Percentiles rank a stretch among this genome's conserved stretches.
These are phyloP conservation scores for Daldinia vernicosa DNA, from an alignment of 495 filamentous ascomycete genomes.

Conservation along the genomic window DNA sequence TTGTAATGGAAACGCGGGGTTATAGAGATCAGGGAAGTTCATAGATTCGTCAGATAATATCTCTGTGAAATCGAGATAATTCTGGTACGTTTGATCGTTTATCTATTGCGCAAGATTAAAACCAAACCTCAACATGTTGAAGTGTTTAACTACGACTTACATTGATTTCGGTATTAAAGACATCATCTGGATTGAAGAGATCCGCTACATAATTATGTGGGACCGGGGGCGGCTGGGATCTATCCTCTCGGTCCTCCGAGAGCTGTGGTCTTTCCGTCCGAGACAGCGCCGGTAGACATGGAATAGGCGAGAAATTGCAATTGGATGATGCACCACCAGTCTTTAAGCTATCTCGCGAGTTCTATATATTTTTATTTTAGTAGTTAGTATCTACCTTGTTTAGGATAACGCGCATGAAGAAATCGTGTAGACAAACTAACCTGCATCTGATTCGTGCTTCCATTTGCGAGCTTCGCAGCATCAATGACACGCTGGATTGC, in stretches of 20 bases:
- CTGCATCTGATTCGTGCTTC: neutral
- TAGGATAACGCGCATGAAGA: neutral
- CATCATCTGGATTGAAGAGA: neutral
- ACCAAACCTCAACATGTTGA: neutral
- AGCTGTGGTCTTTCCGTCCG: neutral
- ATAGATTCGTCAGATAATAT: neutral
- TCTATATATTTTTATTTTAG: neutral
- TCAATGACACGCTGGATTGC: slow-evolving; percentile 1
- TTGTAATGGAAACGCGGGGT: neutral
- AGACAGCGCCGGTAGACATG: neutral
- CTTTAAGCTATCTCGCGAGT: neutral
- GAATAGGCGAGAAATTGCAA: neutral
- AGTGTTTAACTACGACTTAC: neutral
- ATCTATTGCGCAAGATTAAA: neutral
- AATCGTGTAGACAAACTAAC: neutral
- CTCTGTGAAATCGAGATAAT: neutral
- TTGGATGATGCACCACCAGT: neutral
- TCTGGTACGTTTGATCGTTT: neutral
- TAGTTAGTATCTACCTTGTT: neutral
- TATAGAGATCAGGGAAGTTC: neutral
- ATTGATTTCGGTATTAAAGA: neutral
- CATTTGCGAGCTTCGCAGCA: neutral
- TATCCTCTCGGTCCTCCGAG: neutral
- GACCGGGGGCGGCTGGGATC: neutral
- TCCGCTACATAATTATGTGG: neutral